A percentile compares a stretch with the other conserved stretches of the same genome.
These are phyloP conservation scores for Diaporthe sp. DNA, from an alignment of 2,329 filamentous ascomycete species.

Conservation along the genomic window DNA sequence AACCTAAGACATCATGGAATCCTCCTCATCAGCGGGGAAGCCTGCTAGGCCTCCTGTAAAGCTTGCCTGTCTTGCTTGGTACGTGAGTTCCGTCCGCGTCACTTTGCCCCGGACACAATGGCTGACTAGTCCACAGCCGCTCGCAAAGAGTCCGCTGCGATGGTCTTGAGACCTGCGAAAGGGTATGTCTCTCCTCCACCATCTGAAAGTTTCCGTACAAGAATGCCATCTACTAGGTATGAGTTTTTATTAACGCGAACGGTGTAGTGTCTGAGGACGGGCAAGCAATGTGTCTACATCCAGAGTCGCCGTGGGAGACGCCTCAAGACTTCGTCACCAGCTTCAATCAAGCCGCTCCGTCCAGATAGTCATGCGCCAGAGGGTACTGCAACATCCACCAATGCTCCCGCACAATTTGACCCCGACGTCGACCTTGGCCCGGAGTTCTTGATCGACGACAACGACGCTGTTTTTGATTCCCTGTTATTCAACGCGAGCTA, in stretches of 20 bases:
- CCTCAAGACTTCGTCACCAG: background rate
- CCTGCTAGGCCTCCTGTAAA: background rate
- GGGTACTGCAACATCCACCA: background rate
- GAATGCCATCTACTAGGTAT: too few species aligned
- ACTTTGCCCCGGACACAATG: rapidly evolving
- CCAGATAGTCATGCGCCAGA: background rate
- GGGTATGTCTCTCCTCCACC: background rate
- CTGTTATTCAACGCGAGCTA: background rate
- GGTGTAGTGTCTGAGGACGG: background rate
- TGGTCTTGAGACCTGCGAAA: background rate
- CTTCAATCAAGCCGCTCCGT: background rate
- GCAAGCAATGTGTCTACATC: background rate
- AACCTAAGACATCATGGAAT: background rate
- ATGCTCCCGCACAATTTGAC: background rate
- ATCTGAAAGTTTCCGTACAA: too few species aligned
- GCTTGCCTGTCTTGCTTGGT: background rate
- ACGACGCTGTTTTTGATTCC: background rate
- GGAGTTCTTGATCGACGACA: background rate
- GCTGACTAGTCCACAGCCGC: background rate
- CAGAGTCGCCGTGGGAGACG: background rate
- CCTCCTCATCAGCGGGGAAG: background rate
- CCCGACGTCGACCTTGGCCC: background rate
- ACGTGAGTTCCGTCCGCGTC: background rate
- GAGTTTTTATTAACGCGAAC: background rate
- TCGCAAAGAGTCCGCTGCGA: background rate